Evolutionary conservation across 108 stramenopile species (phyloP).

Genomic region (Cyclotella kingstonii): DNA sequence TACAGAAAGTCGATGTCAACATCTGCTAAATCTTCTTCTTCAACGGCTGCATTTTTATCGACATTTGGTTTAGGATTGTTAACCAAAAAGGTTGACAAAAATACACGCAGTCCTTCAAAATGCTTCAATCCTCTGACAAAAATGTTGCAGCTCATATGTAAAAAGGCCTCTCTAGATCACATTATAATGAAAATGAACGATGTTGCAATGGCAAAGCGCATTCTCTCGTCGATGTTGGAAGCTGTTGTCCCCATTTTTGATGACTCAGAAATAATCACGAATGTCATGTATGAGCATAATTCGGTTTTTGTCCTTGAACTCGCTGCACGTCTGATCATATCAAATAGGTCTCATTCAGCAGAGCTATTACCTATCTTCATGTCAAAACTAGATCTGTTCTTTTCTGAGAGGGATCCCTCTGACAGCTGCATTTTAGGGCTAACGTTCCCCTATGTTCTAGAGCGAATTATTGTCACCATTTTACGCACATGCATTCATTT

Average conservation of each 20-base stretch:
- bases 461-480: constrained; percentile 72
- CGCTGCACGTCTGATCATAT: constrained; percentile 61
- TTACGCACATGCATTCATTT: constrained; percentile 73
- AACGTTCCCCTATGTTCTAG: constrained; percentile 67
- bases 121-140: constrained; percentile 32
- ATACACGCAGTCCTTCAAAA: constrained; percentile 6
- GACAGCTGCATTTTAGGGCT: constrained; percentile 13
- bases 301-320: constrained; percentile 72
- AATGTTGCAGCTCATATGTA: constrained; percentile 46
- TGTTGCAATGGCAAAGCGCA: constrained; percentile 45
- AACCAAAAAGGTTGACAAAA: constrained; percentile 3
- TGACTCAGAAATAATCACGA: constrained; percentile 15
- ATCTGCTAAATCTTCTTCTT: constrained; percentile 18
- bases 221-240: constrained; percentile 51
- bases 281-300: constrained; percentile 72
- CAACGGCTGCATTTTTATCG: constrained; percentile 48
- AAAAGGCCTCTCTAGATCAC: constrained; percentile 62
- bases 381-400: constrained; percentile 55
- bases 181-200: constrained; percentile 56
- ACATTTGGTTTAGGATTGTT: constrained; percentile 38
- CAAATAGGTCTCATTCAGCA: constrained; percentile 55
- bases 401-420: constrained; percentile 19
- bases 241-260: constrained; percentile 49
- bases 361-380: constrained; percentile 68
- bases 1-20: constrained; percentile 44